Conservation (phyloP, 192 early-diverging fungal species). For the Chytriomyces sp. region DNA sequence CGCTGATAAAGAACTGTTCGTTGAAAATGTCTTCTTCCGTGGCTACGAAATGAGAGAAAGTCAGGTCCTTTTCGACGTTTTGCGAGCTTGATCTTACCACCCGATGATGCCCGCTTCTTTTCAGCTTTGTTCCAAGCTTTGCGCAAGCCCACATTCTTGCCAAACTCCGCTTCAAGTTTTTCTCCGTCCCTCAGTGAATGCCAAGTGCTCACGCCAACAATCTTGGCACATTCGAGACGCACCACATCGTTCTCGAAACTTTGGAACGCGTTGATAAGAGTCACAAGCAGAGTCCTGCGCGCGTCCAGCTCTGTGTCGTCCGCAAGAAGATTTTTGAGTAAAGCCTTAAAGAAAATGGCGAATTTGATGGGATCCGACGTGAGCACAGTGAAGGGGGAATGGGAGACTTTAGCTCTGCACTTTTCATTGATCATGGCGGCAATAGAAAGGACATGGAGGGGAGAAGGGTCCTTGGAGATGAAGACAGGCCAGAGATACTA, state of each 20-base stretch:
- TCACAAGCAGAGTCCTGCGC: slow-evolving; percentile 64
- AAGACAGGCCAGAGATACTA: slow-evolving; percentile 85
- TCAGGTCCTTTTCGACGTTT: background rate
- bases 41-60: slow-evolving; percentile 30
- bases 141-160: slow-evolving; percentile 23
- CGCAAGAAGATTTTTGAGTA: slow-evolving; percentile 50
- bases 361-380: slow-evolving; percentile 46
- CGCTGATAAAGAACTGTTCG: slow-evolving; percentile 66
- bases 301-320: slow-evolving; percentile 2
- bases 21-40: slow-evolving; percentile 41
- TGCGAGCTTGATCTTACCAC: background rate
- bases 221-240: slow-evolving; percentile 72
- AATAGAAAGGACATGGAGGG: slow-evolving; percentile 70
- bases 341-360: slow-evolving; percentile 58
- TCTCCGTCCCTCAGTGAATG: slow-evolving; percentile 54
- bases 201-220: slow-evolving; percentile 82
- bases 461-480: background rate
- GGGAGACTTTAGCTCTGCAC: slow-evolving; percentile 66
- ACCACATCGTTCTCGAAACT: slow-evolving; percentile 79
- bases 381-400: slow-evolving; percentile 30
- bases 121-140: slow-evolving; percentile 41
- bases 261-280: slow-evolving; percentile 82
- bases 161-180: slow-evolving; percentile 64
- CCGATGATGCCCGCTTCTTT: slow-evolving; percentile 25
- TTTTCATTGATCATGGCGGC: slow-evolving; percentile 91